Evolutionary conservation across 2,329 filamentous ascomycete genomes (phyloP), one percentile per base, ranked within the genome.

Genomic region (Clathrospora elynae): DNA sequence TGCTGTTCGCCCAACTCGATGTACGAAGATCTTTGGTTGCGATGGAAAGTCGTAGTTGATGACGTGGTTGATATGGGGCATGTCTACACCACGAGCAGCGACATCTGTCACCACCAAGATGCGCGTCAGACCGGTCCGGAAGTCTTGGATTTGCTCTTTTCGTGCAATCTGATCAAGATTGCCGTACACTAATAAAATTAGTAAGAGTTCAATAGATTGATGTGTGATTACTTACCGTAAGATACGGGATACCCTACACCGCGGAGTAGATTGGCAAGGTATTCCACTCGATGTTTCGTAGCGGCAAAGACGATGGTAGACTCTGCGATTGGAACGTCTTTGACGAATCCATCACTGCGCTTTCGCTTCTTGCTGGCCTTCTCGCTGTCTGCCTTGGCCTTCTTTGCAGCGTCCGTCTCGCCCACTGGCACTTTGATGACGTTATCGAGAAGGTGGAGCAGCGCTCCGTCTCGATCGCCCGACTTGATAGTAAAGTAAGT

Each of bases 11-110:
- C 93, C 93, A 32, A 99, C 93, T 66, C 93, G 86, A 71, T 99
- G 93, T 18, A 99, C 87, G 61, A 95, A 99, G 28, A 99, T 85
- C 73, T 99, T 99, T 13, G 93, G 90, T 62, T 97, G 93, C 2
- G 92, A 88, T 3, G 93, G 92, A 54, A 99, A 99, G 65, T 97
- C 92, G 71, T 95, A 99, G 76, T 99, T 97, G 76, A 99, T 92
- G 46, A 99, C 93, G 66, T 99, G 97, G 42, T 90, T 91, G 23
- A 99, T 79, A 32, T 96, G 82, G 0, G 93, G 93, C 56, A 99
- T 96, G 82, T 99, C 93, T 49, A 99, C 95, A 83, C 93, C 93
- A 82, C 93, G 83, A 14, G 93, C 93, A 10, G 93, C 93, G 39
- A 99, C 90, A 67, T 99, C 93, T 1, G 93, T 99, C 30, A 97